Percentiles rank a stretch among this genome's conserved stretches.
Evolutionary conservation across 257 asterid genomes (phyloP).

Genomic region (Orobanche coerulescens): DNA sequence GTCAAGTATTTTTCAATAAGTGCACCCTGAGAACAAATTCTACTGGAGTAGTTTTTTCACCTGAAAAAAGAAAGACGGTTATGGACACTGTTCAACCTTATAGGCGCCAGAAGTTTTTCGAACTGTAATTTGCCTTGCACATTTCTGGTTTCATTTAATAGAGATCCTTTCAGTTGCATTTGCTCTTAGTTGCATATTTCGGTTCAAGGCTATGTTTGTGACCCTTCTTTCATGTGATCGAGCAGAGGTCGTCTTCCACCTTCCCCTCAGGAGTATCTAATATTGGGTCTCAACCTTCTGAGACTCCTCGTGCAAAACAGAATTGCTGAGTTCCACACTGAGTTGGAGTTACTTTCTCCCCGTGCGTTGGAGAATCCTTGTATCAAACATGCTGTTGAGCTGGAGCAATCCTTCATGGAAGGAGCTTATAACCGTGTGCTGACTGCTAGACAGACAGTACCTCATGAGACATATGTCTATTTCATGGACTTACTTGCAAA

Average conservation of each 20-base stretch:
- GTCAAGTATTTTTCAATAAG: background rate
- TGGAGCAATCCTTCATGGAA: conserved; percentile 98
- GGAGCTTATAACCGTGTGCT: conserved; percentile 95
- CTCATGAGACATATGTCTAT: conserved; percentile 78
- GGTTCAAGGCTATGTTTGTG: conserved; percentile 10
- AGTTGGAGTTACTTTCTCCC: conserved; percentile 75
- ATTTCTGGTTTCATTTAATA: background rate
- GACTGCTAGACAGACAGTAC: conserved; percentile 86
- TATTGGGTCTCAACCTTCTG: conserved; percentile 94
- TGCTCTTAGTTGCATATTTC: conserved; percentile 5
- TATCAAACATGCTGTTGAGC: conserved; percentile 88
- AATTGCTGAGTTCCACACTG: conserved; percentile 95
- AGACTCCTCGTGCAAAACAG: conserved; percentile 95
- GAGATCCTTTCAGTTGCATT: background rate
- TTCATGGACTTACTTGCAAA: conserved; percentile 96
- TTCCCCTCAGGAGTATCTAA: conserved; percentile 85
- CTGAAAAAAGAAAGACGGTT: background rate
- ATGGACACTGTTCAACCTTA: background rate
- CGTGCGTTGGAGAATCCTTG: conserved; percentile 82
- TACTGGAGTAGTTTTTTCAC: background rate
- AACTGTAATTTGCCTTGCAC: background rate
- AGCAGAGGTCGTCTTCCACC: conserved; percentile 66
- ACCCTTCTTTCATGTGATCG: conserved; percentile 28
- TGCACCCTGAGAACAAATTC: background rate
- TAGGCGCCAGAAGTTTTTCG: background rate